Evolutionary conservation across 176 grass and related monocot species (phyloP), one percentile per base, ranked within the genome.

Genomic region (Zea luxurians): DNA sequence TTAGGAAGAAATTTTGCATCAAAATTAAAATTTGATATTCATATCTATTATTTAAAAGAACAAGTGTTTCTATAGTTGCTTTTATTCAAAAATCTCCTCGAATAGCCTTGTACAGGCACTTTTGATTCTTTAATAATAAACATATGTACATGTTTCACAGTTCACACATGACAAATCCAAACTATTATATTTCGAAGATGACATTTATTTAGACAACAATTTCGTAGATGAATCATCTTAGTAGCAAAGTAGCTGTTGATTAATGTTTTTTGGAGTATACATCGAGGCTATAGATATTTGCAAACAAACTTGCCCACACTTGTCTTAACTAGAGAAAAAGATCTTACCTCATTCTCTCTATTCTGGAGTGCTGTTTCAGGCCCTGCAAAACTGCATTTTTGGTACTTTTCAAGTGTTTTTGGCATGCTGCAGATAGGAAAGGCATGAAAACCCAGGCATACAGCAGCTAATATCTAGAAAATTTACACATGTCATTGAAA

Each of bases 391-490:
- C 82, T 91, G 78, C 89, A 88, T 74, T 85, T 91, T 35, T 91
- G 85, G 81, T 88, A 91, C 46, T 87, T 91, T 12, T 91, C 89
- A 13, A 88, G 89, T 50, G 85, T 91, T 67, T 88, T 91, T 11
- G 86, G 38, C 85, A 91, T 85, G 81, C 89, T 91, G 48, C 66
- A 82, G 70, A 27, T 74, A 8, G 40, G 72, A 10, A 65, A 64
- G 5, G 36, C 12, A 60, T 42, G 15, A 55, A 58, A 84, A 68
- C 0, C 37, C 4, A 64, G 47, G 7, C 47, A 21, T 1, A 8
- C 0, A 16, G 11, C 0, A 34, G n/a, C 53, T 78, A 50, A 71
- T 50, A 50, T 18, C 0, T 37, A 41, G 13, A 17, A 61, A 18
- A 60, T 2, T 44, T 9, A 5, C 0, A 20, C 1, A 43, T 8